Evolutionary conservation across 306 rosid species (phyloP).

Genomic region (Cicer bijugum): DNA sequence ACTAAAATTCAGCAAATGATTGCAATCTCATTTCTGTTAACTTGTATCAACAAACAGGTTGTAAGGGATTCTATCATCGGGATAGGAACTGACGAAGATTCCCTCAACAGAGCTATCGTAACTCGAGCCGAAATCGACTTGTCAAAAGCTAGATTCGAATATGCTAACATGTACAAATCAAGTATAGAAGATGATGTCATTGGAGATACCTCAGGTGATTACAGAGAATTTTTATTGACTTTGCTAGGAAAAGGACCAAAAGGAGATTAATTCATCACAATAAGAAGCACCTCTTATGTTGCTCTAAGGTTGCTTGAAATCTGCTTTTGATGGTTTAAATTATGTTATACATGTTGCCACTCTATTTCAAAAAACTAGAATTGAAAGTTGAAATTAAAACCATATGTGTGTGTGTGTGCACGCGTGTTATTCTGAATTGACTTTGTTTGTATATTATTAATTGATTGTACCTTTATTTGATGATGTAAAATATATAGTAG

Average conservation of each 20-base stretch:
- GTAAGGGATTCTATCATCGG: constrained; percentile 69
- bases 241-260: constrained; percentile 69
- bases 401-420: neutral
- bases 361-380: constrained; percentile 4
- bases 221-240: constrained; percentile 78
- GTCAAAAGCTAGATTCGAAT: constrained; percentile 63
- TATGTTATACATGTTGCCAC: constrained; percentile 11
- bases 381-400: constrained; percentile 38
- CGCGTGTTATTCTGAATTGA: constrained; percentile 28
- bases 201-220: constrained; percentile 84
- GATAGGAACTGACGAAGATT: constrained; percentile 88
- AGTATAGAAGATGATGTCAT: constrained; percentile 65
- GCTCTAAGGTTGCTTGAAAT: constrained; percentile 34
- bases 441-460: constrained; percentile 11
- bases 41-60: constrained; percentile 59
- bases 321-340: constrained; percentile 29
- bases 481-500: no score
- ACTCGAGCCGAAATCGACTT: constrained; percentile 79
- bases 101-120: constrained; percentile 79
- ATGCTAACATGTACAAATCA: constrained; percentile 56
- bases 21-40: neutral
- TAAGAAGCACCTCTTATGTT: constrained; percentile 15
- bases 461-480: neutral
- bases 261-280: constrained; percentile 47
- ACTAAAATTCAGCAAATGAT: neutral